Evolutionary conservation across 805 yeast genomes (phyloP).

Genomic region (Pichia cephalocereana): DNA sequence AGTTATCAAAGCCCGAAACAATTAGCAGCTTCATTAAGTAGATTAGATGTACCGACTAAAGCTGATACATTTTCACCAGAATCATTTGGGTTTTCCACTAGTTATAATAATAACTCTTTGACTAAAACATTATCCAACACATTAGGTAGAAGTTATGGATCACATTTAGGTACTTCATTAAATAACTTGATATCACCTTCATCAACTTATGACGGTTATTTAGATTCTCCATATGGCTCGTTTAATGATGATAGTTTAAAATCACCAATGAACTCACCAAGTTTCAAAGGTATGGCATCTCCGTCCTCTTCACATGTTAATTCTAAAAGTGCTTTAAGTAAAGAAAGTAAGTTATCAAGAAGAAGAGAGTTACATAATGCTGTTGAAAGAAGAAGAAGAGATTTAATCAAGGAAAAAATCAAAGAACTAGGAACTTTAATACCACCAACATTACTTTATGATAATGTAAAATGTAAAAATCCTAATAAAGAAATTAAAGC

Average conservation of each 20-base stretch:
- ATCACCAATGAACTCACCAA: constrained; percentile 29
- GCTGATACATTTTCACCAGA: constrained; percentile 22
- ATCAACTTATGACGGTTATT: constrained; percentile 25
- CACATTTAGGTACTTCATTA: constrained; percentile 24
- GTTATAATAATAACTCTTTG: constrained; percentile 5
- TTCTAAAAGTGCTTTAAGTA: constrained; percentile 31
- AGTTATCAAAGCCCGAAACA: constrained; percentile 2
- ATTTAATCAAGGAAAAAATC: constrained; percentile 80
- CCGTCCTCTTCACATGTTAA: constrained; percentile 29
- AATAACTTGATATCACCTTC: constrained; percentile 27
- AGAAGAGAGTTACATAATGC: constrained; percentile 90
- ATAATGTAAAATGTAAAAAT: constrained; percentile 18
- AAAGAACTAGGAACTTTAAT: constrained; percentile 74
- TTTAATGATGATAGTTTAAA: constrained; percentile 23
- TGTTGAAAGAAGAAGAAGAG: constrained; percentile 87
- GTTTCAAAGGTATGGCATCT: constrained; percentile 24
- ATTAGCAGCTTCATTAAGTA: neutral
- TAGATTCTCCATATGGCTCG: constrained; percentile 29
- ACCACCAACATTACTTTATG: constrained; percentile 61
- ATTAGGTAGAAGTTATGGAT: constrained; percentile 20
- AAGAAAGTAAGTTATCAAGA: constrained; percentile 66
- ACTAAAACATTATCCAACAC: constrained; percentile 5
- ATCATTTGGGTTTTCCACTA: constrained; percentile 13
- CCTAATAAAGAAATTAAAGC: constrained; percentile 59
- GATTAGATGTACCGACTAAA: neutral